Conservation (phyloP, 78 protist genomes). For the Polysphondylium violaceum region DNA sequence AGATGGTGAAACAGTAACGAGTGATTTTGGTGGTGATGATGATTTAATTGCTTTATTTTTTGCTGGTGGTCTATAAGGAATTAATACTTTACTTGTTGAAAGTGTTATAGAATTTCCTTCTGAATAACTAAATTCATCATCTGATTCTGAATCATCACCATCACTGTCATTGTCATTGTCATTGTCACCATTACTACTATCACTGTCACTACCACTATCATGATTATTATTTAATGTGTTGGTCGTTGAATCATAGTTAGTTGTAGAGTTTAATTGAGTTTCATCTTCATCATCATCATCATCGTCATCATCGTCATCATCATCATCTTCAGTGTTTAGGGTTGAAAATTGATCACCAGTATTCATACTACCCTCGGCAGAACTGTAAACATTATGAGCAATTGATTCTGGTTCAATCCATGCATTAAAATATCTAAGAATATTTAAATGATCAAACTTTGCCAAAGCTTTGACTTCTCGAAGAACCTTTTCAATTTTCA, state of each 20-base stretch:
- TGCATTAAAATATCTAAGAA: conserved; percentile 50
- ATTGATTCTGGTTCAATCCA: conserved; percentile 53
- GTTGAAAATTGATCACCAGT: conserved; percentile 6
- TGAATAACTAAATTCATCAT: background rate
- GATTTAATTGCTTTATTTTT: background rate
- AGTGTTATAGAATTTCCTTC: background rate
- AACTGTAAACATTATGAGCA: background rate
- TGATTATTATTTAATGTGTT: background rate
- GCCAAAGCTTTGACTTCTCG: conserved; percentile 64
- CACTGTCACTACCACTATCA: background rate
- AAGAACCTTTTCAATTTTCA: conserved; percentile 27
- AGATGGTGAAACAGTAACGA: background rate
- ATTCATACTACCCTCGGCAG: conserved; percentile 54
- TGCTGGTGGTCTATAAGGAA: background rate
- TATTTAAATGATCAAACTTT: conserved; percentile 55
- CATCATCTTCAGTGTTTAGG: background rate
- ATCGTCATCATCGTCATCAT: background rate
- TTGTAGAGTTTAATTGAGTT: background rate
- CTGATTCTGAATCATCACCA: background rate
- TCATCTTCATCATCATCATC: background rate
- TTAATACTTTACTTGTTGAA: background rate
- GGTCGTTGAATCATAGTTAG: too few species aligned
- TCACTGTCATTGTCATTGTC: background rate
- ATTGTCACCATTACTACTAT: background rate
- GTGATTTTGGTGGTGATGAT: background rate